A percentile compares a stretch with the other conserved stretches of the same genome.
Evolutionary conservation across 2,329 filamentous ascomycete species (phyloP).

Genomic region (Xenoacremonium recifei): DNA sequence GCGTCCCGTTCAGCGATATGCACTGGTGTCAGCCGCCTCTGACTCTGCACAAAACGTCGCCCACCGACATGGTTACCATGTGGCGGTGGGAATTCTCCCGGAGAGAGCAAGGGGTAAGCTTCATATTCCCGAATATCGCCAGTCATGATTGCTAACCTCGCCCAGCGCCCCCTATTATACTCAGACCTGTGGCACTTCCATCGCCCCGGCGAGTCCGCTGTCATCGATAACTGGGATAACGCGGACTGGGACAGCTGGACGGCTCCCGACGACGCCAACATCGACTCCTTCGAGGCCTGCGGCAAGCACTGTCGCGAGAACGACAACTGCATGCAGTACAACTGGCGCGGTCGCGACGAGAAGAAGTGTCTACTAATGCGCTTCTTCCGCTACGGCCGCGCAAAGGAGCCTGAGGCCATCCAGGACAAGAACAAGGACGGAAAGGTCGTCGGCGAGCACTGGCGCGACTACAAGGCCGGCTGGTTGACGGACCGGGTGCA

Average conservation of each 20-base stretch:
- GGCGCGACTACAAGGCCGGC: constrained; percentile 30
- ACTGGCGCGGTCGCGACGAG: constrained; percentile 31
- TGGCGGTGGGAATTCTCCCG: constrained; percentile 44
- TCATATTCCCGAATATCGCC: background rate
- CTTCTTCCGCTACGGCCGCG: constrained; percentile 27
- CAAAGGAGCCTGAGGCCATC: constrained; percentile 21
- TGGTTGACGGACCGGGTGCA: constrained; percentile 27
- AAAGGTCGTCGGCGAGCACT: constrained; percentile 19
- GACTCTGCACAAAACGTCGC: constrained; percentile 46
- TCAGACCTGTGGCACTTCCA: constrained; percentile 37
- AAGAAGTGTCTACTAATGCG: constrained; percentile 26
- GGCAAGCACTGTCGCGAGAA: constrained; percentile 25
- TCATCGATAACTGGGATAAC: constrained; percentile 30
- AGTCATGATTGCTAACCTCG: constrained; percentile 12
- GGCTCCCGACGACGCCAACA: constrained; percentile 20
- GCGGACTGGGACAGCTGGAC: constrained; percentile 30
- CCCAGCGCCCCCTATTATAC: constrained; percentile 35
- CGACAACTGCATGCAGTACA: constrained; percentile 28
- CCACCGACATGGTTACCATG: constrained; percentile 46
- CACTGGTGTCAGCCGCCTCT: constrained; percentile 52
- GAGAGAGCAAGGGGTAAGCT: constrained; percentile 31
- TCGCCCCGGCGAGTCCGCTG: constrained; percentile 26
- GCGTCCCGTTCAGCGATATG: constrained; percentile 43
- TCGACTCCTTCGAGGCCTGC: constrained; percentile 27
- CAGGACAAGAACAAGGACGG: constrained; percentile 23